Base-by-base conservation (phyloP, 2,329 filamentous ascomycete species). In the Exutisphaerella laricina region DNA sequence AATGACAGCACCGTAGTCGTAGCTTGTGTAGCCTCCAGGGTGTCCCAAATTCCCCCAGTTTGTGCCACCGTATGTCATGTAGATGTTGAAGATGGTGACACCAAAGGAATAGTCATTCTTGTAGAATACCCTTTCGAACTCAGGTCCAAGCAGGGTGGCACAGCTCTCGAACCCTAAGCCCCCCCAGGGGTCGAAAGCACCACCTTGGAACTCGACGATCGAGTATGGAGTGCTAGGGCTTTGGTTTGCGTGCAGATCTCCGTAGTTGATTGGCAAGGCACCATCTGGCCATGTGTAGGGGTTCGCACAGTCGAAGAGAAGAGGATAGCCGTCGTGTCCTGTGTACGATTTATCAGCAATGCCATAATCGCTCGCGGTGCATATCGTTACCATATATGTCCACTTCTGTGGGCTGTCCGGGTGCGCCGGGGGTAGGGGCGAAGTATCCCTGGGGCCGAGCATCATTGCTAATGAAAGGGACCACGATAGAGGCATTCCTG, bases 1-100 rank as follows among this genome's bases (percentile, higher is more conserved):
- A 39, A 90, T 86, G 5, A 72, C 68, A 4, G 79, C 71, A 4
- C 76, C 74, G 53, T 80, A 81, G 54, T 82, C 77, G 55, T 81
- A 81, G 3, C 70, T 74, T 0, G 70, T 72, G 53, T 73, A 71
- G 10, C 58, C 79, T 8, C 79, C 80, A 7, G 81, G 73, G 51
- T 87, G 78, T 0, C 85, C 83, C 4, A 87, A 63, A 49, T 88
- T 89, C 0, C 85, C 85, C 86, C 85, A 90, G 59, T 90, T 92
- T 0, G 85, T 89, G 4, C 85, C 86, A 10, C 86, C 86, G 51
- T 75, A 85, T 1, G 75, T 80, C 85, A 89, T 89, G 61, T 88
- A 89, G 1, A 87, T 58, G 53, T 81, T 88, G 44, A 88, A 69
- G 5, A 90, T 77, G 0, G 76, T 79, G 2, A 81, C 74, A 0